A percentile compares a stretch with the other conserved stretches of the same genome.
These are phyloP conservation scores for Plasmodium malariae DNA, from an alignment of 169 alveolate genomes.

Conservation along the genomic window DNA sequence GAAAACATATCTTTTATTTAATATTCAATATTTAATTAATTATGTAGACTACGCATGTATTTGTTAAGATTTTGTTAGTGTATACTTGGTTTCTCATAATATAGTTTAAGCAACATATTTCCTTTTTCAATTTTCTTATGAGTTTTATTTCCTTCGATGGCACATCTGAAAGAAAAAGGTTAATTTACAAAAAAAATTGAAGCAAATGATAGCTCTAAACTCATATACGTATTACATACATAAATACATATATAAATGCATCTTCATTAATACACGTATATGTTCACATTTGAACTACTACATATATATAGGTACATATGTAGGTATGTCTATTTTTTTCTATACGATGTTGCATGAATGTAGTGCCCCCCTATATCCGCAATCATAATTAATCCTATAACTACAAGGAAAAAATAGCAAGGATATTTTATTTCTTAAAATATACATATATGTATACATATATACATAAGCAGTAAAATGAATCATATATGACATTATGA, in stretches of 20 bases:
- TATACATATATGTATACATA: not conserved
- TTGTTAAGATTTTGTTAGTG: too few species aligned
- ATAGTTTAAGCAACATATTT: conserved; percentile 46
- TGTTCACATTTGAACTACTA: too few species aligned
- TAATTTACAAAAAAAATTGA: not conserved
- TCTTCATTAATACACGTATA: too few species aligned
- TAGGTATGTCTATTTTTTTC: conserved; percentile 31
- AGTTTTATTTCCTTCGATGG: conserved; percentile 73
- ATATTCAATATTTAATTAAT: too few species aligned
- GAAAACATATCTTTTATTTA: too few species aligned
- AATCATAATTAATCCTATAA: conserved; percentile 73
- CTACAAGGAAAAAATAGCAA: conserved; percentile 19
- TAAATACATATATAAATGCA: not conserved
- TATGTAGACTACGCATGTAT: too few species aligned
- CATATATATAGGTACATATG: too few species aligned
- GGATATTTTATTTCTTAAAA: not conserved
- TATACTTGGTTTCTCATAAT: conserved; percentile 70
- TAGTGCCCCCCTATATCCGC: conserved; percentile 78
- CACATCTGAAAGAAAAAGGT: conserved; percentile 33
- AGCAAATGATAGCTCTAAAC: not conserved
- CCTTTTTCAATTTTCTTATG: conserved; percentile 78
- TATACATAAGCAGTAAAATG: too few species aligned
- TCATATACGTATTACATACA: not conserved
- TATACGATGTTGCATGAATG: conserved; percentile 74
- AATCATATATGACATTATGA: not conserved